Base-by-base conservation (phyloP, 768 basidiomycete genomes). In the Kwoniella europaea region DNA sequence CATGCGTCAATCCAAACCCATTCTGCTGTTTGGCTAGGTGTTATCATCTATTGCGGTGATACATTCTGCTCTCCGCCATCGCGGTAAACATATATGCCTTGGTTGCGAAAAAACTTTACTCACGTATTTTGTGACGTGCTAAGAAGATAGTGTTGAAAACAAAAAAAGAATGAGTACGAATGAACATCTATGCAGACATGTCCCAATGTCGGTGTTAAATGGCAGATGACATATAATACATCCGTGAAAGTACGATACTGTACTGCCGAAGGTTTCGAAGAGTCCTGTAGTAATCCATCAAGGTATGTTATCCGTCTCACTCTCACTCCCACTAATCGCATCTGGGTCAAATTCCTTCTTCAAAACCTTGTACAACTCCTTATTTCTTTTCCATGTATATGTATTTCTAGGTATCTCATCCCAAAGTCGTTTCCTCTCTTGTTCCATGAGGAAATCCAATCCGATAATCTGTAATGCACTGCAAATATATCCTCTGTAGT, bases 401-500 rank as follows among this genome's bases (percentile, higher is more conserved):
- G 42, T 63, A 35, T 52, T 42, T 35, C 9, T 55, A 2, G 63
- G 63, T 10, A 70, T 65, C 27, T 70, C 60, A 15, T 64, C 46
- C 68, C 68, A 70, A 35, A 70, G 55, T 50, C 75, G 18, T 43
- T 42, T 24, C 57, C 63, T 66, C n/a, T 76, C 64, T n/a, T 46
- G 55, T 1, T 24, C 20, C 3, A 27, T 16, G 7, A 75, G 41
- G n/a, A 58, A 35, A 2, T 72, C 63, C 20, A 54, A 18, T 15
- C 66, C 64, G 0, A 73, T 29, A 3, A 63, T 42, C 13, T 53
- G 43, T 16, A 76, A 42, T 15, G 75, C 68, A 29, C 62, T 50
- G 53, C 65, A 68, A 29, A 76, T 68, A 53, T 76, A 74, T 7
- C 63, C 53, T 43, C 73, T 74, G 64, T 27, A 53, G 35, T 35